These are phyloP conservation scores for Vanderwaltozyma yarrowii DNA, from an alignment of 805 yeast genomes.

Conservation along the genomic window DNA sequence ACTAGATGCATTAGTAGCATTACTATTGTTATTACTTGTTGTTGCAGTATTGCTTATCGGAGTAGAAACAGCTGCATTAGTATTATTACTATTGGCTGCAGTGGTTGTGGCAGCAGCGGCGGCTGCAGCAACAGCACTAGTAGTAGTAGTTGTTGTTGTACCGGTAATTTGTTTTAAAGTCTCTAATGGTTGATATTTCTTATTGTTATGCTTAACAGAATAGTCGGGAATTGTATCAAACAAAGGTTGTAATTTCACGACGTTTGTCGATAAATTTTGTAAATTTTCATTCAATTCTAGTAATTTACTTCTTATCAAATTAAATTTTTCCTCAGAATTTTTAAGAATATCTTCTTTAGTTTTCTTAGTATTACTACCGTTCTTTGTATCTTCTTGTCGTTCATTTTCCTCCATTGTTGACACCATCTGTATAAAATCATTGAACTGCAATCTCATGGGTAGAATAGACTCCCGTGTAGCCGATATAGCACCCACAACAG, in stretches of 20 bases:
- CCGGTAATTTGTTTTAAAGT: constrained; percentile 4
- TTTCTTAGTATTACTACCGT: too few relatives aligned
- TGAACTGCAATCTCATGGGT: constrained; percentile 15
- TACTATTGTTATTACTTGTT: background rate
- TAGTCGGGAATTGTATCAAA: constrained; percentile 20
- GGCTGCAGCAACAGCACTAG: background rate
- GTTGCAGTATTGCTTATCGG: background rate
- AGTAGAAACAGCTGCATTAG: background rate
- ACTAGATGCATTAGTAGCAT: background rate
- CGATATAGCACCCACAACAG: constrained; percentile 4
- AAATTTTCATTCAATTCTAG: constrained; percentile 14
- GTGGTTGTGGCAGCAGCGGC: constrained; percentile 1
- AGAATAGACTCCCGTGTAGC: constrained; percentile 6
- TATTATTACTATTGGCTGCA: background rate
- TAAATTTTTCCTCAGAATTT: constrained; percentile 15
- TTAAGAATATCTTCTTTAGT: constrained; percentile 1
- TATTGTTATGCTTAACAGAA: constrained; percentile 10
- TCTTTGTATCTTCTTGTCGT: constrained; percentile 1
- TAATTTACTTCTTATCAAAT: constrained; percentile 11
- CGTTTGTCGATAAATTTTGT: constrained; percentile 17
- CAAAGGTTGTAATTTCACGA: constrained; percentile 16
- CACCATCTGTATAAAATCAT: constrained; percentile 19
- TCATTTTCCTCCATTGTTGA: constrained; percentile 10
- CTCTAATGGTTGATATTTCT: constrained; percentile 20
- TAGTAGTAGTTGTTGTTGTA: background rate